Evolutionary conservation across 805 yeast species (phyloP).

Genomic region (Scheffersomyces lignosus): DNA sequence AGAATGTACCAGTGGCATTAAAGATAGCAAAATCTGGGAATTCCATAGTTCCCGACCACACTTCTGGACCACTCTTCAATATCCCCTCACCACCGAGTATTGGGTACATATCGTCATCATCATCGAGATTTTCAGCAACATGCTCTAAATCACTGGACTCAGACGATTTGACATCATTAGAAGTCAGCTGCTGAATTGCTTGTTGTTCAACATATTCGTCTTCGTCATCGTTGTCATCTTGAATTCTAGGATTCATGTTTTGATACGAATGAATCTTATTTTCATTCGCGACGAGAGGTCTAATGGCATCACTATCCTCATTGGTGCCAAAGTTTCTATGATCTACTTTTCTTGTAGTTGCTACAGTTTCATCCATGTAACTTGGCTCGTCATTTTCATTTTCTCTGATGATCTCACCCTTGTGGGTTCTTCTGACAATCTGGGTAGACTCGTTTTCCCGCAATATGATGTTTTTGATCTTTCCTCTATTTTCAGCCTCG

Average conservation of each 20-base stretch:
- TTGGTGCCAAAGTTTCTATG: conserved; percentile 28
- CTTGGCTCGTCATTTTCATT: conserved; percentile 17
- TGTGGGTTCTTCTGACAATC: conserved; percentile 75
- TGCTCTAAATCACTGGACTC: conserved; percentile 8
- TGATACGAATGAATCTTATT: conserved; percentile 6
- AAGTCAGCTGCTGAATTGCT: conserved; percentile 5
- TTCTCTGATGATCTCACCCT: conserved; percentile 84
- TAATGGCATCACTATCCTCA: neutral
- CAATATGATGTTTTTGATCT: conserved; percentile 67
- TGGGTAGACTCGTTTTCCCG: conserved; percentile 56
- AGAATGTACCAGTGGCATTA: conserved; percentile 35
- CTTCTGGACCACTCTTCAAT: conserved; percentile 9
- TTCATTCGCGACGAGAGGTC: conserved; percentile 1
- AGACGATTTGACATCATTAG: conserved; percentile 2
- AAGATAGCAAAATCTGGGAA: conserved; percentile 53
- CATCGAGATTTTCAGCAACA: conserved; percentile 3
- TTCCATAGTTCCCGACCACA: conserved; percentile 51
- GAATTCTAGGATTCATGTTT: conserved; percentile 19
- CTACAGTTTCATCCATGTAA: conserved; percentile 23
- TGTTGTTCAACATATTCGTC: conserved; percentile 9
- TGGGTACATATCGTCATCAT: conserved; percentile 3
- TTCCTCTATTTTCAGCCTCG: conserved; percentile 69
- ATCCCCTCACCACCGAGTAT: conserved; percentile 3
- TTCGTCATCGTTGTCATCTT: conserved; percentile 29
- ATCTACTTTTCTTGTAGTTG: conserved; percentile 35